These are phyloP conservation scores for Apiotrichum brassicae DNA, from an alignment of 1,284 basidiomycete species.

Conservation along the genomic window DNA sequence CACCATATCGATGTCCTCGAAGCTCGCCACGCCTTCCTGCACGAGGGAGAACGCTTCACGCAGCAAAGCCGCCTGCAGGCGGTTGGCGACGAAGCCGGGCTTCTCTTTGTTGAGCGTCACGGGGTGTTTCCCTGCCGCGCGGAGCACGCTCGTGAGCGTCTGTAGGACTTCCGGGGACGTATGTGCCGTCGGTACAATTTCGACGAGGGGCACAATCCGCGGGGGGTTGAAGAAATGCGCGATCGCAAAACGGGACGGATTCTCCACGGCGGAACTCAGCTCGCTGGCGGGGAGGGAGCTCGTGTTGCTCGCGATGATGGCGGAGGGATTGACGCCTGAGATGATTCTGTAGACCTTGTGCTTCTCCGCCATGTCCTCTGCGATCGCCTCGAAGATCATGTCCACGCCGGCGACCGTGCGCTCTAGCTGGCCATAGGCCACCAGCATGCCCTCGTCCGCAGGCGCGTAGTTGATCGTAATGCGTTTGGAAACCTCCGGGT, in stretches of 20 bases:
- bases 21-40: slow-evolving; percentile 9
- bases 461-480: background rate
- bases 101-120: slow-evolving; percentile 6
- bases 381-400: slow-evolving; percentile 12
- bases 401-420: slow-evolving; percentile 4
- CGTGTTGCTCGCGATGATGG: slow-evolving; percentile 13
- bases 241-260: slow-evolving; percentile 8
- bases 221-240: slow-evolving; percentile 16
- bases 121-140: slow-evolving; percentile 7
- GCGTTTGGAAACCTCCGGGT: background rate
- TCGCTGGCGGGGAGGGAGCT: slow-evolving; percentile 3
- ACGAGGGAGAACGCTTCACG: slow-evolving; percentile 11
- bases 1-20: slow-evolving; percentile 11
- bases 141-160: slow-evolving; percentile 1
- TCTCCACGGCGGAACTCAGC: background rate
- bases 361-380: slow-evolving; percentile 8
- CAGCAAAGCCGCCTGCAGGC: slow-evolving; percentile 12
- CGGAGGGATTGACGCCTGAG: slow-evolving; percentile 1
- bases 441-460: background rate
- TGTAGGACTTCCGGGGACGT: slow-evolving; percentile 2
- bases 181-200: background rate
- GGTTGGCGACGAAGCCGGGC: slow-evolving; percentile 15
- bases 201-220: slow-evolving; percentile 10
- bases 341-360: slow-evolving; percentile 4
- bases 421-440: slow-evolving; percentile 1